These are phyloP conservation scores for Xylariaceae sp. DNA, from an alignment of 2,329 filamentous ascomycete genomes.

Conservation along the genomic window DNA sequence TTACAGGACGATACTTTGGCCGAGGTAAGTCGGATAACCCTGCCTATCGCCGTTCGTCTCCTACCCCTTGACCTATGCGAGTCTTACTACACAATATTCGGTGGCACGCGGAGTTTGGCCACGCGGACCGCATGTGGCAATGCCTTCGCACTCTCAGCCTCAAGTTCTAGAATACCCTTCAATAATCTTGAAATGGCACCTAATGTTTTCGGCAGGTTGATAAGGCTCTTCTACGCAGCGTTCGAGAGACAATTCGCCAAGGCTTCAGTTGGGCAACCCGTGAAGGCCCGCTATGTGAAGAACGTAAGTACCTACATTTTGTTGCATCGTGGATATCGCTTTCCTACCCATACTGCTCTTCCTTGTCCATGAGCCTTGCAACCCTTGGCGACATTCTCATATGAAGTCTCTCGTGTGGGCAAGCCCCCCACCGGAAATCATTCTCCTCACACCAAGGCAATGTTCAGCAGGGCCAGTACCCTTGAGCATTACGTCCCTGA, in stretches of 20 bases:
- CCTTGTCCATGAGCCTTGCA: constrained; percentile 11
- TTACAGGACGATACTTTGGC: constrained; percentile 94
- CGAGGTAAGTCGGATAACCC: constrained; percentile 53
- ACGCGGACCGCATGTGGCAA: constrained; percentile 20
- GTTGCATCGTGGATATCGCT: constrained; percentile 11
- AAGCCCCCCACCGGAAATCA: too few relatives aligned
- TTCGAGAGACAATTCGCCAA: constrained; percentile 89
- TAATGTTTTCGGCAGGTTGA: constrained; percentile 60
- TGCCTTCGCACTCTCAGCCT: constrained; percentile 17
- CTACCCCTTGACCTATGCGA: constrained; percentile 3
- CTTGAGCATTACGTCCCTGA: not conserved
- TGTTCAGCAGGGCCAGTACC: not conserved
- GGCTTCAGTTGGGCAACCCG: constrained; percentile 95
- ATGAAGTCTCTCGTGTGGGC: too few relatives aligned
- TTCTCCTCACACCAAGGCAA: not conserved
- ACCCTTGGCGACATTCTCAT: constrained; percentile 5
- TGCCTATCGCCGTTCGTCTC: not conserved
- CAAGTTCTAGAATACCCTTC: constrained; percentile 17
- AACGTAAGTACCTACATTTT: constrained; percentile 61
- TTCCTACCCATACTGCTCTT: not conserved
- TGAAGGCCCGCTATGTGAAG: constrained; percentile 95
- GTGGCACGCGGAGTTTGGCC: constrained; percentile 20
- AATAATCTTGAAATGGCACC: constrained; percentile 17
- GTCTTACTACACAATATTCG: constrained; percentile 9
- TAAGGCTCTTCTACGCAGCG: constrained; percentile 80